These are phyloP conservation scores for Acacia acuminata DNA, from an alignment of 306 rosid genomes.

Conservation along the genomic window DNA sequence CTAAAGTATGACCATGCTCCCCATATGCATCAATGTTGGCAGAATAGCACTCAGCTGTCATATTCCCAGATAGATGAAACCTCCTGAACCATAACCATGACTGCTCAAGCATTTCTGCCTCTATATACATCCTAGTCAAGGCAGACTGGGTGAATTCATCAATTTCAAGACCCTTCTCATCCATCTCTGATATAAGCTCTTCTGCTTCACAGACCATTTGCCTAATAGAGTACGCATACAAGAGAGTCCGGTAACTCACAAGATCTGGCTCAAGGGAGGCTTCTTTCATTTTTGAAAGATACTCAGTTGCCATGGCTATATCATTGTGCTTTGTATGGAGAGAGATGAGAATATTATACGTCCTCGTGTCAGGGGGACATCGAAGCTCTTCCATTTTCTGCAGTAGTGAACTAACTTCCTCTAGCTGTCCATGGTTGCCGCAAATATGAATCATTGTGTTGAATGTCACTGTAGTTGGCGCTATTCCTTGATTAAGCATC, in stretches of 20 bases:
- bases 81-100: slow-evolving; percentile 82
- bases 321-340: slow-evolving; percentile 65
- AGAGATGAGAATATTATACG: slow-evolving; percentile 79
- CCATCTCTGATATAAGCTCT: slow-evolving; percentile 69
- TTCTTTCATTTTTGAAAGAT: slow-evolving; percentile 65
- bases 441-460: slow-evolving; percentile 94
- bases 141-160: slow-evolving; percentile 94
- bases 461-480: slow-evolving; percentile 86
- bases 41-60: slow-evolving; percentile 87
- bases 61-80: slow-evolving; percentile 67
- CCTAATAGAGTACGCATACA: slow-evolving; percentile 89
- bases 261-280: slow-evolving; percentile 59
- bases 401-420: slow-evolving; percentile 69
- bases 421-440: slow-evolving; percentile 76
- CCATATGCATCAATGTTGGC: slow-evolving; percentile 93
- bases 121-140: slow-evolving; percentile 83
- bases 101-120: slow-evolving; percentile 64
- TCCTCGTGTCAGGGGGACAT: slow-evolving; percentile 79
- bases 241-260: slow-evolving; percentile 86
- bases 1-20: slow-evolving; percentile 64
- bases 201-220: slow-evolving; percentile 75
- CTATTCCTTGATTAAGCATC: slow-evolving; percentile 83
- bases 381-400: slow-evolving; percentile 82
- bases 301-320: slow-evolving; percentile 61
- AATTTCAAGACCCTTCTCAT: slow-evolving; percentile 62